A percentile compares a stretch with the other conserved stretches of the same genome.
Conservation (phyloP, 108 stramenopile species). For the Thalassiosira profunda region DNA sequence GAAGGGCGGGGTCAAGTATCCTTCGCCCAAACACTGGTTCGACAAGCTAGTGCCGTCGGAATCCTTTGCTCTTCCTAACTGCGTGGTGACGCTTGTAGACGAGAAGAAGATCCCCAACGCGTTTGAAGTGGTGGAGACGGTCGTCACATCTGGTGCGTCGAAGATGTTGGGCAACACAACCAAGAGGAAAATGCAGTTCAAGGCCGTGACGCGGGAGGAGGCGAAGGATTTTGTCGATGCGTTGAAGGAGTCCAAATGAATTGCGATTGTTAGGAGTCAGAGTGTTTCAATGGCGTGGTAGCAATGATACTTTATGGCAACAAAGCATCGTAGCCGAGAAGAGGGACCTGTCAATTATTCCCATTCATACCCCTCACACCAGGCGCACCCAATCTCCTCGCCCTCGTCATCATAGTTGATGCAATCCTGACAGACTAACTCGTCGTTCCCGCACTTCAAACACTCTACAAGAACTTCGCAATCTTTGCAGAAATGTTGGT, state of each 20-base stretch:
- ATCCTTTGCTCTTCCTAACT: conserved; percentile 69
- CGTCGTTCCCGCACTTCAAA: too few relatives aligned
- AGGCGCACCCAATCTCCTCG: too few relatives aligned
- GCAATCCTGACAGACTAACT: too few relatives aligned
- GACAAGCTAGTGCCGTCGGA: conserved; percentile 71
- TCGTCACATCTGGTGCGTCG: conserved; percentile 54
- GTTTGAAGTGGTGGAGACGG: conserved; percentile 70
- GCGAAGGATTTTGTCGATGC: conserved; percentile 67
- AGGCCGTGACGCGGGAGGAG: conserved; percentile 59
- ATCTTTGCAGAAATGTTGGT: too few relatives aligned
- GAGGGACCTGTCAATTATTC: too few relatives aligned
- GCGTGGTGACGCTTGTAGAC: conserved; percentile 46
- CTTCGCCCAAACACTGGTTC: conserved; percentile 64
- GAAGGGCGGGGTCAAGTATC: conserved; percentile 33
- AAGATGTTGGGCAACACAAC: conserved; percentile 68
- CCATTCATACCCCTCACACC: too few relatives aligned
- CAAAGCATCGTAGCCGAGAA: too few relatives aligned
- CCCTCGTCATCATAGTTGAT: too few relatives aligned
- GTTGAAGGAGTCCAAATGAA: conserved; percentile 33
- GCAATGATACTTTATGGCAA: too few relatives aligned
- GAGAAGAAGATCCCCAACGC: conserved; percentile 25
- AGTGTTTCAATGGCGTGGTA: too few relatives aligned
- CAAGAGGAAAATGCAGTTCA: conserved; percentile 55
- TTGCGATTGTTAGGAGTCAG: not conserved
- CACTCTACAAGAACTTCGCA: too few relatives aligned